phyloP scores from a whole-genome alignment of 179 eudicot species.

The Spergularia azorica region DNA sequence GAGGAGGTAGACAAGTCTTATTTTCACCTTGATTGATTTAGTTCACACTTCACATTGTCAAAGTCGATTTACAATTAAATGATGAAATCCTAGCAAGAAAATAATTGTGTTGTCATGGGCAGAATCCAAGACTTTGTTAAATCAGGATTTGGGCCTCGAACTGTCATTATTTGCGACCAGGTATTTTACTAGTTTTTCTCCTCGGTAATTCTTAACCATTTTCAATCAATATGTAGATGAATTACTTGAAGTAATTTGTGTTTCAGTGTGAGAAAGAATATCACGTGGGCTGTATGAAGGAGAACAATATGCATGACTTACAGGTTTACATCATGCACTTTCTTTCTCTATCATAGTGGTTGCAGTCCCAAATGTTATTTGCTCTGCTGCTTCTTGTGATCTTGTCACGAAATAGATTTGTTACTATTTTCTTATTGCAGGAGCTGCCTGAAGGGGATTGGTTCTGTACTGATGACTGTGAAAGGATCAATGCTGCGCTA shows the following conservation, averaged over 20 bases:
- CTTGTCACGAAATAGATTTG: not conserved
- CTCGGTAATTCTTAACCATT: not conserved
- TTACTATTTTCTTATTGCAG: constrained; percentile 25
- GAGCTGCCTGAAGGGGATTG: constrained; percentile 44
- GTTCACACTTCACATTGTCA: too few relatives aligned
- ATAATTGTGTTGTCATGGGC: constrained; percentile 10
- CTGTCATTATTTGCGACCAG: constrained; percentile 55
- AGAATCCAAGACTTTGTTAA: constrained; percentile 44
- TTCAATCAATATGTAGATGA: not conserved
- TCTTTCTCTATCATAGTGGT: not conserved
- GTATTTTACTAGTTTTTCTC: constrained; percentile 19
- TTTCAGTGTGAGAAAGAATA: constrained; percentile 50
- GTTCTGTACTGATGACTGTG: constrained; percentile 41
- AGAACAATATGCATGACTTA: constrained; percentile 33
- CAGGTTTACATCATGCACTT: constrained; percentile 25
- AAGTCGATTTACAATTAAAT: too few relatives aligned
- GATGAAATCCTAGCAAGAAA: not conserved
- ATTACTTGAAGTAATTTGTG: not conserved
- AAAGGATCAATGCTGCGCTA: constrained; percentile 30
- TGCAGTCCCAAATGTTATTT: not conserved
- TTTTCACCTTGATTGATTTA: too few relatives aligned
- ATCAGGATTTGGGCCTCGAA: constrained; percentile 45
- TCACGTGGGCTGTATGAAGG: constrained; percentile 47
- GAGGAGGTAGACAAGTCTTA: too few relatives aligned
- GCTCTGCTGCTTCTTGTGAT: not conserved